These are phyloP conservation scores for Helicostylum pulchrum DNA, from an alignment of 192 early-diverging fungal species.

Conservation along the genomic window DNA sequence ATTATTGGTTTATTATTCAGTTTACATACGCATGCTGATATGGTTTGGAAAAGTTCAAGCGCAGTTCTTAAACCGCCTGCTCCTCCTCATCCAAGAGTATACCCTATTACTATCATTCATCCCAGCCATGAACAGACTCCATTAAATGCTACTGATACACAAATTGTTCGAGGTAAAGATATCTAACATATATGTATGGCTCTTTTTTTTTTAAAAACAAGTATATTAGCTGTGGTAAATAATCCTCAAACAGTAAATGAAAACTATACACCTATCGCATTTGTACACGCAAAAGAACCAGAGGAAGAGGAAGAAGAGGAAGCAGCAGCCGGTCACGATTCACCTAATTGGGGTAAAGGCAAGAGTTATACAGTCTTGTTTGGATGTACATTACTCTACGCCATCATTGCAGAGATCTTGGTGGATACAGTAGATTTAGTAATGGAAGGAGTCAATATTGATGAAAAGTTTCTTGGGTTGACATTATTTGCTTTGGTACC, in stretches of 20 bases:
- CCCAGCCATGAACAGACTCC: not conserved
- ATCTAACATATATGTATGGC: too few relatives aligned
- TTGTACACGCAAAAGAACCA: conserved; percentile 45
- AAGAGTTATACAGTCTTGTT: conserved; percentile 79
- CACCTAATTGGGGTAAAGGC: conserved; percentile 85
- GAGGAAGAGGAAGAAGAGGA: conserved; percentile 62
- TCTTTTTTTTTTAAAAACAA: too few relatives aligned
- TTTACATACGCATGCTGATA: conserved; percentile 85
- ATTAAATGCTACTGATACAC: not conserved
- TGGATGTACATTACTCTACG: conserved; percentile 78
- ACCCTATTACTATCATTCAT: conserved; percentile 27
- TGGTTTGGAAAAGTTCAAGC: conserved; percentile 56
- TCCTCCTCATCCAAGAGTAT: not conserved
- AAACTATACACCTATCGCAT: conserved; percentile 14
- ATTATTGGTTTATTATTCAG: conserved; percentile 90
- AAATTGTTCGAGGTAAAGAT: not conserved
- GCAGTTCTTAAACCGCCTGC: not conserved
- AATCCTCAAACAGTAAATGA: too few relatives aligned
- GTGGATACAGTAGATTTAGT: conserved; percentile 84
- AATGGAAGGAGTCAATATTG: conserved; percentile 59
- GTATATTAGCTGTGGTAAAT: too few relatives aligned
- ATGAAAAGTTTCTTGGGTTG: conserved; percentile 87
- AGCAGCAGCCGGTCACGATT: conserved; percentile 78
- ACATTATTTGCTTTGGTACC: conserved; percentile 95
- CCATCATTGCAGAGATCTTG: conserved; percentile 90